These are phyloP conservation scores for Jacaranda copaia DNA, from an alignment of 257 asterid genomes.

Conservation along the genomic window DNA sequence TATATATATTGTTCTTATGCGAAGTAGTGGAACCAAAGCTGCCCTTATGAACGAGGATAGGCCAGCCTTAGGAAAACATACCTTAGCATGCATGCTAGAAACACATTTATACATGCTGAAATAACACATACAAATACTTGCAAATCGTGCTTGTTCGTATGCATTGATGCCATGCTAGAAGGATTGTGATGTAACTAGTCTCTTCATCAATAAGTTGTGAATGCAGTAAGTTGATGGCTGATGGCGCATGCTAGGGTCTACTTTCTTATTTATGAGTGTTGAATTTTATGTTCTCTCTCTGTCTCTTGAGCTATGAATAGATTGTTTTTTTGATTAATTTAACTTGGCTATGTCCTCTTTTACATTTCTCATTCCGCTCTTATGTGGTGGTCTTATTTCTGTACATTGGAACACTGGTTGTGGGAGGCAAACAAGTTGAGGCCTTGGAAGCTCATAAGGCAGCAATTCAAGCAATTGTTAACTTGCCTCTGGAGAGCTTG, in stretches of 20 bases:
- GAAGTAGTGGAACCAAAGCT: neutral
- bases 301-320: neutral
- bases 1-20: neutral
- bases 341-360: conserved; percentile 2
- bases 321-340: conserved; percentile 12
- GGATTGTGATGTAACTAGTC: conserved; percentile 6
- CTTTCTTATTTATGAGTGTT: conserved; percentile 17
- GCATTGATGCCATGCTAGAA: conserved; percentile 1
- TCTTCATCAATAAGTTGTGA: neutral
- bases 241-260: conserved; percentile 15
- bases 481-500: conserved; percentile 94
- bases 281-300: conserved; percentile 13
- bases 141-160: conserved; percentile 5
- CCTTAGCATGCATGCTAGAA: conserved; percentile 11
- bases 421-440: conserved; percentile 76
- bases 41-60: neutral
- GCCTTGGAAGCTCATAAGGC: conserved; percentile 87
- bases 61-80: neutral
- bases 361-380: conserved; percentile 32
- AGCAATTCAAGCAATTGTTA: conserved; percentile 82
- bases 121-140: neutral
- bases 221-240: neutral
- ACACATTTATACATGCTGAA: neutral
- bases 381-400: conserved; percentile 38
- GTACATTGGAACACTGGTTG: conserved; percentile 91